These are phyloP conservation scores for Pinus tabuliformis DNA, from an alignment of 75 land plant genomes.

Conservation along the genomic window DNA sequence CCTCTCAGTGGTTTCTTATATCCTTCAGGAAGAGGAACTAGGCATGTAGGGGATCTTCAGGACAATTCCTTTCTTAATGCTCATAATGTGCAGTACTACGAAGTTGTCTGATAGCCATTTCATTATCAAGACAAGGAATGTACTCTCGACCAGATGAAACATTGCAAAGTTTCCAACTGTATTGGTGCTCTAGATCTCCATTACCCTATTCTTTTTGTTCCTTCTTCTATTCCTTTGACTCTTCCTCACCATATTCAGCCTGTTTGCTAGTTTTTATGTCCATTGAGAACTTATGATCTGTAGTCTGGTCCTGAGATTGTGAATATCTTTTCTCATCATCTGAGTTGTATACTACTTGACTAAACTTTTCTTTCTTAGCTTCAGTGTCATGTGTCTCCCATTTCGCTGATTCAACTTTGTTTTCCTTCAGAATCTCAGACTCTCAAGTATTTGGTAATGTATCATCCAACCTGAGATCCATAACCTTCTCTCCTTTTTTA, in stretches of 20 bases:
- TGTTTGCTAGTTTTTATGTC: background rate
- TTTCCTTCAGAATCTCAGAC: constrained; percentile 28
- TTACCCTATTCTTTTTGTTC: constrained; percentile 7
- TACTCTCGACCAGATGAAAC: too few species aligned
- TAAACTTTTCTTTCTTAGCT: constrained; percentile 55
- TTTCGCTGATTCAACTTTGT: constrained; percentile 15
- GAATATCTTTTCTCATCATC: background rate
- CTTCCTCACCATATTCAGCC: constrained; percentile 9
- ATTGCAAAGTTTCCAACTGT: background rate
- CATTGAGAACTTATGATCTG: background rate
- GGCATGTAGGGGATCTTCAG: too few species aligned
- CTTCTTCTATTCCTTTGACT: background rate
- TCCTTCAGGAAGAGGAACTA: too few species aligned
- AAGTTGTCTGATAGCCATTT: too few species aligned
- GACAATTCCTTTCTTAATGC: too few species aligned
- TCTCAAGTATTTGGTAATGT: constrained; percentile 19
- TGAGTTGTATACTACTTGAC: background rate
- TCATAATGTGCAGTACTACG: too few species aligned
- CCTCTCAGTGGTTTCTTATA: too few species aligned
- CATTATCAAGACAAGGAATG: too few species aligned
- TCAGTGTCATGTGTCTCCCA: constrained; percentile 69
- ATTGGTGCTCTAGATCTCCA: constrained; percentile 9
- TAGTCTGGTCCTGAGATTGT: constrained; percentile 3
- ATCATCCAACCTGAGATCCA: constrained; percentile 17
- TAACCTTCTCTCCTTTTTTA: constrained; percentile 2